These are phyloP conservation scores for Aspergillus sp. DNA, from an alignment of 2,329 filamentous ascomycete species.

Conservation along the genomic window DNA sequence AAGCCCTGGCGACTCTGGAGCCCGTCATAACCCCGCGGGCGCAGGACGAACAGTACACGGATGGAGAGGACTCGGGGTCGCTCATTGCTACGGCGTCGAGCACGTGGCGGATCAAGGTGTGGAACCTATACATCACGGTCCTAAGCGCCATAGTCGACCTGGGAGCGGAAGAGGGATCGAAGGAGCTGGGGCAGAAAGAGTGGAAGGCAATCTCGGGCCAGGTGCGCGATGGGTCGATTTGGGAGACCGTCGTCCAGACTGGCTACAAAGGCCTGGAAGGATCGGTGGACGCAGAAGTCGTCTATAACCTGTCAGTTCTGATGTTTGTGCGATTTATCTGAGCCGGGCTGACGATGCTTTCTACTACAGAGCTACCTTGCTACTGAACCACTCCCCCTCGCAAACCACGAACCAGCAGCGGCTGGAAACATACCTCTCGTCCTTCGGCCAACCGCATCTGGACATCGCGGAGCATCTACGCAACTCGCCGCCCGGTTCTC, in stretches of 20 bases:
- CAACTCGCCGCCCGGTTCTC: conserved; percentile 23
- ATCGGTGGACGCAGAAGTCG: conserved; percentile 87
- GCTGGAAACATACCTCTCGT: conserved; percentile 79
- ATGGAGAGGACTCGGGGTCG: conserved; percentile 43
- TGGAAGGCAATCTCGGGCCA: conserved; percentile 76
- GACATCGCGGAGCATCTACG: conserved; percentile 58
- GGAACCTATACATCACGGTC: conserved; percentile 92
- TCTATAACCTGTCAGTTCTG: conserved; percentile 44
- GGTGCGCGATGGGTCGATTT: conserved; percentile 82
- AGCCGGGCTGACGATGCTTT: conserved; percentile 1
- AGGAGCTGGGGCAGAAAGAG: conserved; percentile 71
- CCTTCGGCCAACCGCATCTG: conserved; percentile 62
- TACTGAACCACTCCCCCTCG: conserved; percentile 78
- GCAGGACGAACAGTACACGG: conserved; percentile 31
- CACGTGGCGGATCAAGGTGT: conserved; percentile 83
- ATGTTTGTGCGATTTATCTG: neutral
- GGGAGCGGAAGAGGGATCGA: conserved; percentile 81
- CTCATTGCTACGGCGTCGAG: conserved; percentile 72
- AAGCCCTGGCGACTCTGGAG: conserved; percentile 75
- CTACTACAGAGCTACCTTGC: conserved; percentile 62
- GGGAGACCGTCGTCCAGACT: conserved; percentile 81
- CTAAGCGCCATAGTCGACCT: conserved; percentile 85
- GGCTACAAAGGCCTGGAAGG: conserved; percentile 84
- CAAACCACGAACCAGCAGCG: conserved; percentile 78
- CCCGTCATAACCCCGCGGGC: conserved; percentile 59